Conservation (phyloP, 768 basidiomycete genomes). For the Suillus ampliporus region DNA sequence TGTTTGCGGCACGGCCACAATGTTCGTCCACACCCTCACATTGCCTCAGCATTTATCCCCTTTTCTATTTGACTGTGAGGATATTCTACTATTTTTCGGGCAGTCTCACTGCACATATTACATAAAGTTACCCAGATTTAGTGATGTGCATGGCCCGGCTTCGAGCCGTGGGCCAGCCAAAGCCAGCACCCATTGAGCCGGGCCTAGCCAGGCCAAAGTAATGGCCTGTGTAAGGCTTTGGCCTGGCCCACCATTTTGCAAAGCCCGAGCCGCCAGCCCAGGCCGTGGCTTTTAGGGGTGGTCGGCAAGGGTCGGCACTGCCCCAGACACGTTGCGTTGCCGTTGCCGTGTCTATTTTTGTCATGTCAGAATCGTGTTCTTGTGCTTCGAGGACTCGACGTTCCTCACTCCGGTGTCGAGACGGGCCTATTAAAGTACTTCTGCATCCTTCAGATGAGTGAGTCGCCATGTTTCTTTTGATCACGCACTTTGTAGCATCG, state of each 20-base stretch:
- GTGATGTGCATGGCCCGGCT: constrained; percentile 1
- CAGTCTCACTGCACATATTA: too few relatives aligned
- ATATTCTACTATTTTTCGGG: too few relatives aligned
- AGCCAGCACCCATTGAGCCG: background rate
- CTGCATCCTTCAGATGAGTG: background rate
- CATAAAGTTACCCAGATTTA: too few relatives aligned
- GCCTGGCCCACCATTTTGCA: background rate
- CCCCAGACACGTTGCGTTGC: background rate
- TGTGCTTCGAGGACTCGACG: too few relatives aligned
- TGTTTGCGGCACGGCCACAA: too few relatives aligned
- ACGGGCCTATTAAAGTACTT: background rate
- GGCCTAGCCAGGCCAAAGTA: background rate
- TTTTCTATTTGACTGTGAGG: too few relatives aligned
- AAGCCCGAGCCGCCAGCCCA: background rate
- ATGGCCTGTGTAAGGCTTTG: background rate
- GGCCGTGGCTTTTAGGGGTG: background rate
- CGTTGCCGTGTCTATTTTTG: background rate
- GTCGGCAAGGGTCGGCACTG: background rate
- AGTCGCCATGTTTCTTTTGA: background rate
- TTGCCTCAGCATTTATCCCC: too few relatives aligned
- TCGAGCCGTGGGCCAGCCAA: background rate
- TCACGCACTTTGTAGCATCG: too few relatives aligned
- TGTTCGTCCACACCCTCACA: too few relatives aligned
- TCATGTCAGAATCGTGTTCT: too few relatives aligned
- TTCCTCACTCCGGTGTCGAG: background rate